Percentiles rank a stretch among this genome's conserved stretches.
Conservation (phyloP, 1,284 basidiomycete species). For the Schizophyllum commune region DNA sequence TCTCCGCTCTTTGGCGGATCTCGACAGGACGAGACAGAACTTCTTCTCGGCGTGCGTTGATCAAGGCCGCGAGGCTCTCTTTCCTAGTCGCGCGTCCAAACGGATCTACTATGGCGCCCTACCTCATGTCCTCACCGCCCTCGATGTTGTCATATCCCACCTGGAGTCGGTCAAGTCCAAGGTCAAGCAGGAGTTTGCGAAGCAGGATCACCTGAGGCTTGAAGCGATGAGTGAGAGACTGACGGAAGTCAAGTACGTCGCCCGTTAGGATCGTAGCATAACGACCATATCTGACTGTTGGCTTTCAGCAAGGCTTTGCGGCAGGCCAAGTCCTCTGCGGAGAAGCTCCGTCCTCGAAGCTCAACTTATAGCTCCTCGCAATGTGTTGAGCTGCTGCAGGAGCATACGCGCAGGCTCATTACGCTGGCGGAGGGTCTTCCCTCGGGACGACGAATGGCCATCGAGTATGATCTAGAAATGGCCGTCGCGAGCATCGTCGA, state of each 20-base stretch:
- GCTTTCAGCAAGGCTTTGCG: background rate
- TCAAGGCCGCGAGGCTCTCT: constrained; percentile 23
- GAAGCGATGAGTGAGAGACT: constrained; percentile 26
- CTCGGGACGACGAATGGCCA: constrained; percentile 7
- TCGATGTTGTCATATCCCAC: constrained; percentile 28
- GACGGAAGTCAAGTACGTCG: constrained; percentile 23
- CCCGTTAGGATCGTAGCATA: constrained; percentile 3
- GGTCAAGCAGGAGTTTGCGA: constrained; percentile 24
- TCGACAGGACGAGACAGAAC: constrained; percentile 17
- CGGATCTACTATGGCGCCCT: constrained; percentile 41
- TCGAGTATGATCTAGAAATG: constrained; percentile 21
- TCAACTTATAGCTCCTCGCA: background rate
- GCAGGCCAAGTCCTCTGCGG: background rate
- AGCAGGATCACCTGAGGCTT: constrained; percentile 18
- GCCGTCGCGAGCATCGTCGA: constrained; percentile 25
- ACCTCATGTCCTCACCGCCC: constrained; percentile 37
- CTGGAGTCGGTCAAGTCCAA: constrained; percentile 23
- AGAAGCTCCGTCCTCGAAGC: background rate
- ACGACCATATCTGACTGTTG: background rate
- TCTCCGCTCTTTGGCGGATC: constrained; percentile 15
- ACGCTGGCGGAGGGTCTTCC: constrained; percentile 19
- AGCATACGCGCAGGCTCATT: constrained; percentile 17
- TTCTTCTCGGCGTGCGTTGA: constrained; percentile 27
- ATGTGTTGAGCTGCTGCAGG: constrained; percentile 13
- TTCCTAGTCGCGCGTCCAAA: constrained; percentile 30